phyloP scores from a whole-genome alignment of 2,329 filamentous ascomycete genomes.

The Trichoderma sp. region DNA sequence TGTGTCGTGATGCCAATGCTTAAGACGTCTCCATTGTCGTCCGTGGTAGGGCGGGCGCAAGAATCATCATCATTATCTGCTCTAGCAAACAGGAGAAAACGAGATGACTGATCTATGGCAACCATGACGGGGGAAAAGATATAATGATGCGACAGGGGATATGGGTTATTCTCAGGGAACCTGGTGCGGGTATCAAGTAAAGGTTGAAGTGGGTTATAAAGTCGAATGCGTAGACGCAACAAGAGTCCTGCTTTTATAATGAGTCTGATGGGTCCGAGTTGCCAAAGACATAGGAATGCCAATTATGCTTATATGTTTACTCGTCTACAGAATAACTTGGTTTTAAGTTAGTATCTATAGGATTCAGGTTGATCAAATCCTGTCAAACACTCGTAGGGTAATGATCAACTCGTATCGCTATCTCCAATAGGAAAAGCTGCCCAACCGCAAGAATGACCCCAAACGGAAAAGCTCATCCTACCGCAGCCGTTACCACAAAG shows the following conservation, averaged over 20 bases:
- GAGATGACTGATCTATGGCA: background rate
- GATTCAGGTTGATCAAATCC: background rate
- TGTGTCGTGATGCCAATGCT: background rate
- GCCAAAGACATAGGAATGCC: background rate
- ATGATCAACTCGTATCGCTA: background rate
- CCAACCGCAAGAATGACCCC: background rate
- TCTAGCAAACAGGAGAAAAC: background rate
- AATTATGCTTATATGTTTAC: background rate
- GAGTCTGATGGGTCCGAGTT: background rate
- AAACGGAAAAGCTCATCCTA: background rate
- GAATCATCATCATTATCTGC: background rate
- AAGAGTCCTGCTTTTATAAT: background rate
- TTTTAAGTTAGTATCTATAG: background rate
- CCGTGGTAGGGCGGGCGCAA: background rate
- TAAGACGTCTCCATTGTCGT: background rate
- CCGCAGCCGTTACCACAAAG: background rate
- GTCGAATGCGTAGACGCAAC: background rate
- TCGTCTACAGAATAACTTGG: background rate
- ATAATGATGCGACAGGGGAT: background rate
- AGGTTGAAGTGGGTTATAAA: background rate
- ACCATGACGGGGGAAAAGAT: background rate
- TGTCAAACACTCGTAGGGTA: background rate
- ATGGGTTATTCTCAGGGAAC: background rate
- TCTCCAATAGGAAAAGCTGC: background rate
- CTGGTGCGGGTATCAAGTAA: background rate